Evolutionary conservation across 2,329 filamentous ascomycete genomes (phyloP), one percentile per base, ranked within the genome.

Genomic region (Raffaelea arxii): DNA sequence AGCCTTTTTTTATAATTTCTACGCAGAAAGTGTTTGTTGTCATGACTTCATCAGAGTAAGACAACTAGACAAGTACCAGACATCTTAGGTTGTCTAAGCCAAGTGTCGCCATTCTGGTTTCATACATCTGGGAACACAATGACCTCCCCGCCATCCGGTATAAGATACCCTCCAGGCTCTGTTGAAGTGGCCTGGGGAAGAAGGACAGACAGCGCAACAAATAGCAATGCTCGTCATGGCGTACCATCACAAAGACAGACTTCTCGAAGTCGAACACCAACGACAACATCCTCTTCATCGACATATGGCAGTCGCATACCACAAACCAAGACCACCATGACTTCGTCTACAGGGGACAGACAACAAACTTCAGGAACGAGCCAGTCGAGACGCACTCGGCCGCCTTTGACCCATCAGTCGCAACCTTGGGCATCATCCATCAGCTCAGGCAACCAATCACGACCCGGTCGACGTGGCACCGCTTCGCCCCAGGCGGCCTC

Each of bases 351-450:
- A 11, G 18, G 40, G 7, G 16, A 55, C 54, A 19, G 42, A n/a
- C 35, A 44, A 27, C 49, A 46, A 18, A 40, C 47, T 5, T 44
- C 47, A 6, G 25, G 45, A 3, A 35, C 41, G 4, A 32, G 25
- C 5, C 41, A 43, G 18, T 25, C 41, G 24, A 35, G 54, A n/a
- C 55, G 56, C 38, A 41, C 52, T 23, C 63, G 61, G 37, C 63
- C 65, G n/a, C 60, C 61, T 19, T 54, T 70, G 5, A 64, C 61
- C 30, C 65, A 69, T 27, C 66, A 70, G 55, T 63, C 65, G 10
- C 70, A 66, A 48, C 65, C 68, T 51, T 67, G 65, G 63, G 64
- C 58, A 30, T 68, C 65, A 18, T 55, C 59, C 3, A 63, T 55
- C 30, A 64, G 60, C 22, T 57, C 59, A 18, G 54, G 18, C 55